Conservation (phyloP, 2,329 filamentous ascomycete species). For the Ophiostoma sp. region DNA sequence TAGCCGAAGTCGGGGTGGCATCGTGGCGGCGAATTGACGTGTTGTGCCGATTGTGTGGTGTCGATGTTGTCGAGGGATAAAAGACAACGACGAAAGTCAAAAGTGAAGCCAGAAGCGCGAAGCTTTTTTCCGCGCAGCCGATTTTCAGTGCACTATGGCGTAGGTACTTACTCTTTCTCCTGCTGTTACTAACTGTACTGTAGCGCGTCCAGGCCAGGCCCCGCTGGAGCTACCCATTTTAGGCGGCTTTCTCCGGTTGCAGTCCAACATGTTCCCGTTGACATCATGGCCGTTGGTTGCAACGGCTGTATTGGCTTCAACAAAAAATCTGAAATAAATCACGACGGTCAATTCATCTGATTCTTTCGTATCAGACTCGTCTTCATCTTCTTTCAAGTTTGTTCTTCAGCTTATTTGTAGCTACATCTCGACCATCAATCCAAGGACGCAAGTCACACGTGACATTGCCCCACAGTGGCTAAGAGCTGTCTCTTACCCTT, state of each 20-base stretch:
- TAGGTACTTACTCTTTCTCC: neutral
- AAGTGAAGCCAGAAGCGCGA: neutral
- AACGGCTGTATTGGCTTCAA: neutral
- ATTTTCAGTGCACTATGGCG: conserved; percentile 2
- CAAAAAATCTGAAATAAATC: neutral
- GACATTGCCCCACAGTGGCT: conserved; percentile 12
- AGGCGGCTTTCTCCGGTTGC: conserved; percentile 3
- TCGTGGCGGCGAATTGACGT: conserved; percentile 26
- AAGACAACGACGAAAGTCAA: neutral
- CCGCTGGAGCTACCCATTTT: neutral
- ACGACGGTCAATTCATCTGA: neutral
- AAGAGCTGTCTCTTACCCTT: neutral
- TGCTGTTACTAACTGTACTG: neutral
- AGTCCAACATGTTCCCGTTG: neutral
- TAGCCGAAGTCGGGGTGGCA: conserved; percentile 37
- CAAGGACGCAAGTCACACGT: conserved; percentile 2
- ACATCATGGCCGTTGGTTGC: neutral
- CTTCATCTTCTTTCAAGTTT: neutral
- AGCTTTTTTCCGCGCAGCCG: conserved; percentile 9
- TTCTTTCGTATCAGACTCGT: too few species aligned
- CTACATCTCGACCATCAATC: neutral
- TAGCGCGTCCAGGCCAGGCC: neutral
- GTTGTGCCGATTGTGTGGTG: too few species aligned
- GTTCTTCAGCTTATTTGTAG: neutral
- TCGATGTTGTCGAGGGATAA: neutral